A percentile compares a stretch with the other conserved stretches of the same genome.
phyloP scores from a whole-genome alignment of 192 early-diverging fungal species.

The Coemansia sp. region DNA sequence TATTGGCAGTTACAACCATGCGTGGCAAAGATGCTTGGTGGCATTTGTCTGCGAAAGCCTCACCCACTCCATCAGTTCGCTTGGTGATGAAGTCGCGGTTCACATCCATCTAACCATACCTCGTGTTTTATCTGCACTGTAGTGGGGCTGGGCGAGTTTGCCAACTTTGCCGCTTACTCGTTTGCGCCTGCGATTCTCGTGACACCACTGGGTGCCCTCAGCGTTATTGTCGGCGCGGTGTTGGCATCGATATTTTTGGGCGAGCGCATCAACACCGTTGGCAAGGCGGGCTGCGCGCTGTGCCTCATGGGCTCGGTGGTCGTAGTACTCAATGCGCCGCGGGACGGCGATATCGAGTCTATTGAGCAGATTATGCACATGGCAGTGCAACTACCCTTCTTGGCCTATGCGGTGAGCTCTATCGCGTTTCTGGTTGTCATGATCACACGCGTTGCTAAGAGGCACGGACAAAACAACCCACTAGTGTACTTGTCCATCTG shows the following conservation, averaged over 20 bases:
- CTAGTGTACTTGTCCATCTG: conserved; percentile 94
- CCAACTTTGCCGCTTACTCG: conserved; percentile 94
- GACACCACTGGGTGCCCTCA: conserved; percentile 88
- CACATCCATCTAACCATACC: conserved; percentile 2
- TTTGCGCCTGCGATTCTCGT: conserved; percentile 96
- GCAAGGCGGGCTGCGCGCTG: conserved; percentile 86
- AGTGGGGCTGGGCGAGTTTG: conserved; percentile 92
- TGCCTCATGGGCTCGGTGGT: conserved; percentile 86
- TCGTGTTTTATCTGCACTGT: conserved; percentile 5
- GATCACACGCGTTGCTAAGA: conserved; percentile 79
- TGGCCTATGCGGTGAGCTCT: conserved; percentile 74
- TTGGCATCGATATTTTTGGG: conserved; percentile 85
- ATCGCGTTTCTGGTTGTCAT: conserved; percentile 64
- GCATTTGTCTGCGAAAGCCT: conserved; percentile 9
- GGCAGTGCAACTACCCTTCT: conserved; percentile 78
- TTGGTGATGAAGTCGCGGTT: background rate
- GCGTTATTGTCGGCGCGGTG: conserved; percentile 85
- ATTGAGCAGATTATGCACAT: conserved; percentile 83
- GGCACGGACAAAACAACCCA: conserved; percentile 74
- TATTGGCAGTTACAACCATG: background rate
- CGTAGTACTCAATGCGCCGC: conserved; percentile 84
- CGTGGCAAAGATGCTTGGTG: background rate
- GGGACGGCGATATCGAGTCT: conserved; percentile 73
- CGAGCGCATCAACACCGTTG: conserved; percentile 76
- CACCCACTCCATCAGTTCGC: background rate